Evolutionary conservation across 495 filamentous ascomycete species (phyloP).

Genomic region (Penicillium antarcticum): DNA sequence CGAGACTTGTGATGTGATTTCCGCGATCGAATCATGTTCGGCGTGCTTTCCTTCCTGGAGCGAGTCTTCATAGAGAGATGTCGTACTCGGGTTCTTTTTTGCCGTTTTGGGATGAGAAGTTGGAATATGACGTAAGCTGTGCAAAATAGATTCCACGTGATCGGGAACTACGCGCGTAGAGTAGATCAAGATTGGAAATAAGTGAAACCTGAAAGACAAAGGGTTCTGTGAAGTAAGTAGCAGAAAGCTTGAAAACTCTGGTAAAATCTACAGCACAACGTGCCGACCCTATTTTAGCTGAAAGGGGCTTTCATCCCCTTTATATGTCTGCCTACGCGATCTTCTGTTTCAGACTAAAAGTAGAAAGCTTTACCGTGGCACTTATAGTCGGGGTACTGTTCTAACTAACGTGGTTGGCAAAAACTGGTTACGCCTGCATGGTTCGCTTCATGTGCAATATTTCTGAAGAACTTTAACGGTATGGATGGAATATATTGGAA

Average conservation of each 20-base stretch:
- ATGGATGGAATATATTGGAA: too few relatives aligned
- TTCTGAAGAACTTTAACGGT: too few relatives aligned
- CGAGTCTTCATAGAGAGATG: not conserved
- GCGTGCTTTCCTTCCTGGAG: not conserved
- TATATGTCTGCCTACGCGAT: not conserved
- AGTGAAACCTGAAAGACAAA: too few relatives aligned
- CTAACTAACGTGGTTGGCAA: too few relatives aligned
- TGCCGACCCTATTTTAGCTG: not conserved
- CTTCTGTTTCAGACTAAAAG: not conserved
- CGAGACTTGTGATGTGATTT: conserved; percentile 34
- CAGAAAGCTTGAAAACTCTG: too few relatives aligned
- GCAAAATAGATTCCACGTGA: not conserved
- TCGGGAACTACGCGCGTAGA: not conserved
- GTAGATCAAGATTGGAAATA: not conserved
- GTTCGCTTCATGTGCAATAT: too few relatives aligned
- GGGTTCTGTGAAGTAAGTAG: too few relatives aligned
- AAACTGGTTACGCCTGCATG: too few relatives aligned
- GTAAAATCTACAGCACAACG: not conserved
- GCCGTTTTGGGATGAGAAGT: not conserved
- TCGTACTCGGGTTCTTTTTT: not conserved
- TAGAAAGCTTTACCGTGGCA: not conserved
- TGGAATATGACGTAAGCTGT: not conserved
- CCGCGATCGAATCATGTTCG: conserved; percentile 10
- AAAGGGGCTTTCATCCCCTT: not conserved
- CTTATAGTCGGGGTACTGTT: too few relatives aligned